A percentile compares a stretch with the other conserved stretches of the same genome.
phyloP scores from a whole-genome alignment of 257 asterid species.

The Capsicum rhomboideum region DNA sequence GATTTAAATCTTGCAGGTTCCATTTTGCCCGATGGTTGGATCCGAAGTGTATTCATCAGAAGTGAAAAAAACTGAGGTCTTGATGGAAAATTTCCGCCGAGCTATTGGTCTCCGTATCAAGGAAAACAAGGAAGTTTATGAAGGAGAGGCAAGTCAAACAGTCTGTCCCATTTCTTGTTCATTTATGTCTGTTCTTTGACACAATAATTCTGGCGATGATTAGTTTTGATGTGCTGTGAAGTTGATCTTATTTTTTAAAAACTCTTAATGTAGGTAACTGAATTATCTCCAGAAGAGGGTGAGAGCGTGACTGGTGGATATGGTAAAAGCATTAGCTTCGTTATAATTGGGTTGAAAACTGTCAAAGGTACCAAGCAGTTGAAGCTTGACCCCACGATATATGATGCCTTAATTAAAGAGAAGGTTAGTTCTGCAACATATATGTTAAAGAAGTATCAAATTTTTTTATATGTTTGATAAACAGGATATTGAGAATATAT shows the following conservation, averaged over 20 bases:
- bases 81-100: conserved; percentile 89
- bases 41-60: conserved; percentile 98
- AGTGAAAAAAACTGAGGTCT: conserved; percentile 93
- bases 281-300: conserved; percentile 90
- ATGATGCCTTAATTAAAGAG: conserved; percentile 90
- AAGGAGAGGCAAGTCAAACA: conserved; percentile 76
- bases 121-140: conserved; percentile 95
- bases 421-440: conserved; percentile 32
- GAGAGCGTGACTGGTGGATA: conserved; percentile 95
- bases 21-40: conserved; percentile 99
- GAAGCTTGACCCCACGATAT: conserved; percentile 92
- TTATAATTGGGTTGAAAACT: conserved; percentile 89
- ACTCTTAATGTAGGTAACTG: conserved; percentile 56
- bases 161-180: background rate
- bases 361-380: conserved; percentile 92
- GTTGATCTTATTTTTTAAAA: background rate
- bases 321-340: conserved; percentile 84
- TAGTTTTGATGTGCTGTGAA: background rate
- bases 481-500: background rate
- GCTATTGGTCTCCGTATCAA: conserved; percentile 96
- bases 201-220: background rate
- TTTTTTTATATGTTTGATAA: background rate
- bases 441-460: background rate
- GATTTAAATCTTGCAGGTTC: conserved; percentile 48
- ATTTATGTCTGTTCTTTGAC: background rate